Evolutionary conservation across 768 basidiomycete species (phyloP).

Genomic region (Mycena polygramma): DNA sequence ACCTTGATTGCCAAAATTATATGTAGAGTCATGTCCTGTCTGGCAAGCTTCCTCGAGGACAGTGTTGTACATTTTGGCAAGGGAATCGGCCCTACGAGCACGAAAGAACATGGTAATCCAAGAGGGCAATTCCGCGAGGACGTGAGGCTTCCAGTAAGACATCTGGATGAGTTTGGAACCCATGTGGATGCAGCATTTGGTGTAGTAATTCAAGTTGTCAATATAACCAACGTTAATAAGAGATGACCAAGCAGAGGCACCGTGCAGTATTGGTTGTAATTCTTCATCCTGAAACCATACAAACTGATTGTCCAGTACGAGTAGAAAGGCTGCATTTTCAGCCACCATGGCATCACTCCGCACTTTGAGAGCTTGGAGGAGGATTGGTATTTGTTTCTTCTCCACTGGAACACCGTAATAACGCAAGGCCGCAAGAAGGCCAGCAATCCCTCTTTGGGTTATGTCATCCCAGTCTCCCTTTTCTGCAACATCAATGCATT

Average conservation of each 20-base stretch:
- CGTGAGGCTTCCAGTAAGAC: not conserved
- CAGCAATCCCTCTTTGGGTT: not conserved
- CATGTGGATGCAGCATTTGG: too few species aligned
- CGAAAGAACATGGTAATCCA: slow-evolving; percentile 10
- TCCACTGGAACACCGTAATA: not conserved
- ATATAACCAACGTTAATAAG: too few species aligned
- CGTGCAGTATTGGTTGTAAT: not conserved
- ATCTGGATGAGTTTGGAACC: not conserved
- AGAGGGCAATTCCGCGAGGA: not conserved
- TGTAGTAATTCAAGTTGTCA: too few species aligned
- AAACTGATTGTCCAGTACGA: not conserved
- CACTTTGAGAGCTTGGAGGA: not conserved
- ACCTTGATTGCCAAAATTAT: not conserved
- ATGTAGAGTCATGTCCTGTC: too few species aligned
- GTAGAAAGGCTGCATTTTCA: not conserved
- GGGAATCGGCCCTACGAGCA: fast-evolving
- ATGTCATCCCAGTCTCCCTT: slow-evolving; percentile 4
- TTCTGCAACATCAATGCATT: not conserved
- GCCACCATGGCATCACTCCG: not conserved
- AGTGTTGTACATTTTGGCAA: not conserved
- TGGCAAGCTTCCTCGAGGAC: not conserved
- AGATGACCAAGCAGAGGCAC: slow-evolving; percentile 6
- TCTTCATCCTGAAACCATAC: slow-evolving; percentile 6
- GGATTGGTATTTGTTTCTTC: not conserved
- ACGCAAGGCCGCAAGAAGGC: not conserved